Conservation (phyloP, 192 early-diverging fungal species). For the Polychytrium aggregatum region DNA sequence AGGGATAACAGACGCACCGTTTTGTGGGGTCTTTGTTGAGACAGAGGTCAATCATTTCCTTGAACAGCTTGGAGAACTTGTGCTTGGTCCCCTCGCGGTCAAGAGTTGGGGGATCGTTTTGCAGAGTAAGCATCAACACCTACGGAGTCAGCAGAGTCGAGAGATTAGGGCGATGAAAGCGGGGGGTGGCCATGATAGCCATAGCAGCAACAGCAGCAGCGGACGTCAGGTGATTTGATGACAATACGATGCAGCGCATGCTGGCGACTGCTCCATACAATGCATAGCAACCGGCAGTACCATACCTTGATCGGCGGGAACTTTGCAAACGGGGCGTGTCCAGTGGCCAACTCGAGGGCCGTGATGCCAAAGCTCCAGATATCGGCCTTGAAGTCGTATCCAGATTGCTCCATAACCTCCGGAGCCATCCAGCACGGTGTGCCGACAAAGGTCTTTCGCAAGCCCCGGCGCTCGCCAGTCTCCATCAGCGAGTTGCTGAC, state of each 20-base stretch:
- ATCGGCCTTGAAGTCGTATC: constrained; percentile 82
- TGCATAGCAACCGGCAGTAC: background rate
- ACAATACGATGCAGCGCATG: background rate
- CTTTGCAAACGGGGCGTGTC: constrained; percentile 82
- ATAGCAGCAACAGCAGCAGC: background rate
- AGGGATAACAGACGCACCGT: constrained; percentile 16
- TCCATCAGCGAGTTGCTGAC: constrained; percentile 37
- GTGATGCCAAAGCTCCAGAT: constrained; percentile 91
- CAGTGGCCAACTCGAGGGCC: constrained; percentile 70
- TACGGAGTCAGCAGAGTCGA: no score
- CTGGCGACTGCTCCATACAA: background rate
- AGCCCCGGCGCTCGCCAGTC: constrained; percentile 35
- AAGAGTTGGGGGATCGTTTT: constrained; percentile 76
- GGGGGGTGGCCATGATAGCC: background rate
- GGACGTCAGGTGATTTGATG: background rate
- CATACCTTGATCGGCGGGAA: constrained; percentile 71
- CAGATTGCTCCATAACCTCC: constrained; percentile 85
- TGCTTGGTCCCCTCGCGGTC: constrained; percentile 61
- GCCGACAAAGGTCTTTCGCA: constrained; percentile 51
- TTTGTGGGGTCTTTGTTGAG: constrained; percentile 67
- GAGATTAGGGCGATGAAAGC: background rate
- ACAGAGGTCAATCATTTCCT: constrained; percentile 80
- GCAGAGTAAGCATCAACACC: constrained; percentile 80
- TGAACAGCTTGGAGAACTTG: constrained; percentile 66
- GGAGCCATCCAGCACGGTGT: constrained; percentile 53